A percentile compares a stretch with the other conserved stretches of the same genome.
Conservation (phyloP, 2,329 filamentous ascomycete genomes). For the Fusarium subglutinans region DNA sequence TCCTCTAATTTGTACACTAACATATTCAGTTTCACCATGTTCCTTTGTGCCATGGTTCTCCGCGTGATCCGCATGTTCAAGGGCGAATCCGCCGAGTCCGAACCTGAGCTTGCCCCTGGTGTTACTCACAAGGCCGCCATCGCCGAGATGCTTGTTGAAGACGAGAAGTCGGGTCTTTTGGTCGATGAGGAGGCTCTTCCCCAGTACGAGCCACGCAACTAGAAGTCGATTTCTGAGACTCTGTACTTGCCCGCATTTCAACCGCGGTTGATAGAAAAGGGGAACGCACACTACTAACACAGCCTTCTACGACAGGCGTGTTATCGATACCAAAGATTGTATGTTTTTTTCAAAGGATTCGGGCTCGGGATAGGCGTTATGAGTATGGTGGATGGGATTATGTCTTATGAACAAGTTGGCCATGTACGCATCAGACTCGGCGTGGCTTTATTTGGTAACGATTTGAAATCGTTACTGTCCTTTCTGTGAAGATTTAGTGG, state of each 20-base stretch:
- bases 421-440: not conserved
- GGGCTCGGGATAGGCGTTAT: constrained; percentile 23
- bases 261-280: not conserved
- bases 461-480: constrained; percentile 18
- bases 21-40: constrained; percentile 66
- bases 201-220: constrained; percentile 42
- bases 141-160: constrained; percentile 50
- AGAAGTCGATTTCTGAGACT: not conserved
- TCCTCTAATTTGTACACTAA: constrained; percentile 39
- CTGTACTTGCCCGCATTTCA: not conserved
- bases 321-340: constrained; percentile 36
- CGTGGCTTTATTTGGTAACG: constrained; percentile 9
- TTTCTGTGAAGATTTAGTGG: constrained; percentile 17
- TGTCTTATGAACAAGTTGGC: constrained; percentile 25
- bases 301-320: constrained; percentile 4
- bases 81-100: constrained; percentile 22
- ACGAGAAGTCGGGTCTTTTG: constrained; percentile 64
- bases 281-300: not conserved
- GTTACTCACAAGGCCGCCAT: constrained; percentile 46
- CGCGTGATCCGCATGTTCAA: constrained; percentile 64
- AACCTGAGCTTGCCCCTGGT: constrained; percentile 15
- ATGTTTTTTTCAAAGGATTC: constrained; percentile 9
- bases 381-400: constrained; percentile 20
- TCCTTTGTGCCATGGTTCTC: constrained; percentile 69
- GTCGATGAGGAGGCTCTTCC: constrained; percentile 46